These are phyloP conservation scores for Lithohypha guttulata DNA, from an alignment of 2,329 filamentous ascomycete species.

Conservation along the genomic window DNA sequence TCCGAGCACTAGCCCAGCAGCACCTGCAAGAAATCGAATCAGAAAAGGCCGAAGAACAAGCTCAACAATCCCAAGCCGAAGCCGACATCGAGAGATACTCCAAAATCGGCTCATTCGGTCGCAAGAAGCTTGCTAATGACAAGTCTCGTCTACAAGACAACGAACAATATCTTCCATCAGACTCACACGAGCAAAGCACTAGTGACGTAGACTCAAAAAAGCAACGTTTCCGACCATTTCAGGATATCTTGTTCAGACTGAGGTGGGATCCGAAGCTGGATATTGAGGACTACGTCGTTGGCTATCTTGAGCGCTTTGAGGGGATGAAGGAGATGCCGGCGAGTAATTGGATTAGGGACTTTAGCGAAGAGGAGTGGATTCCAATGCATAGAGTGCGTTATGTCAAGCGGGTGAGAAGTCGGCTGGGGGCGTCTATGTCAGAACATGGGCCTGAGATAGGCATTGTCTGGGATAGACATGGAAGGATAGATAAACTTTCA, in stretches of 20 bases:
- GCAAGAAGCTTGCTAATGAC: conserved; percentile 2
- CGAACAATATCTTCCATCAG: not conserved
- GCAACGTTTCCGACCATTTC: conserved; percentile 1
- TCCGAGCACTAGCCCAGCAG: conserved; percentile 6
- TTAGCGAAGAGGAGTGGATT: conserved; percentile 47
- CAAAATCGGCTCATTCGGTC: conserved; percentile 4
- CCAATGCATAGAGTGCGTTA: conserved; percentile 44
- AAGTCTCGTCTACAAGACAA: not conserved
- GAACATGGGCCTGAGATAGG: conserved; percentile 6
- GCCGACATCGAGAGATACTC: conserved; percentile 5
- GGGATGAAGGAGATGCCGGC: conserved; percentile 39
- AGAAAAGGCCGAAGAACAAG: conserved; percentile 1
- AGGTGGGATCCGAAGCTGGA: conserved; percentile 40
- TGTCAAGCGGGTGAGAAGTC: conserved; percentile 30
- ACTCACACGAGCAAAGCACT: not conserved
- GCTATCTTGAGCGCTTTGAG: conserved; percentile 44
- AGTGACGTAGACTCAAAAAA: not conserved
- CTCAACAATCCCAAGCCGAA: conserved; percentile 4
- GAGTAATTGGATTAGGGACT: conserved; percentile 42
- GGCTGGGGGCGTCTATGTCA: not conserved
- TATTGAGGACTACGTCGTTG: conserved; percentile 38
- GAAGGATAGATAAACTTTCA: conserved; percentile 39
- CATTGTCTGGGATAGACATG: conserved; percentile 41
- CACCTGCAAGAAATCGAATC: conserved; percentile 7
- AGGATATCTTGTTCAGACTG: conserved; percentile 39